Conservation (phyloP, 495 filamentous ascomycete genomes). For the Emericellopsis terricola region DNA sequence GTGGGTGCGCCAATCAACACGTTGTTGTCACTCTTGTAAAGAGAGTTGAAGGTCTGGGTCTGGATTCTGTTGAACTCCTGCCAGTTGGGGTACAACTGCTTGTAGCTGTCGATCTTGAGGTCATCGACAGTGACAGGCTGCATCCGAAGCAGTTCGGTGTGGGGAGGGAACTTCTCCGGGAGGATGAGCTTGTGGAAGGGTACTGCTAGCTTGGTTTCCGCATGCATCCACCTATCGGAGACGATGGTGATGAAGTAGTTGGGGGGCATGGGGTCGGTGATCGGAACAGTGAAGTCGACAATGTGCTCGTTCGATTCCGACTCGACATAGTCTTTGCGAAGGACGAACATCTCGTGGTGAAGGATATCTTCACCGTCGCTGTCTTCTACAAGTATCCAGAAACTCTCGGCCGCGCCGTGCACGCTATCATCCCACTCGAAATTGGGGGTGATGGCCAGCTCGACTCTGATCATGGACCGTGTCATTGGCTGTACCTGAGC, state of each 20-base stretch:
- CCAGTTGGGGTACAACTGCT: slow-evolving; percentile 69
- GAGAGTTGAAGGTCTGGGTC: slow-evolving; percentile 86
- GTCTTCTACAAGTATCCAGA: slow-evolving; percentile 95
- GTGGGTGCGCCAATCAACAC: slow-evolving; percentile 81
- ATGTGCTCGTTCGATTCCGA: slow-evolving; percentile 77
- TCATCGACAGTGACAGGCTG: slow-evolving; percentile 79
- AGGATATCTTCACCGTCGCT: slow-evolving; percentile 94
- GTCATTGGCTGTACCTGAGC: slow-evolving; percentile 91
- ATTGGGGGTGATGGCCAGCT: slow-evolving; percentile 82
- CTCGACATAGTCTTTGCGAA: slow-evolving; percentile 70
- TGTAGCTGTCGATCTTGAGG: slow-evolving; percentile 70
- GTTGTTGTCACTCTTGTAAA: slow-evolving; percentile 80
- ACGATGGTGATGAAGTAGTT: slow-evolving; percentile 94
- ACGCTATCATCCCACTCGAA: slow-evolving; percentile 91
- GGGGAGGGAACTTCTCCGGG: slow-evolving; percentile 87
- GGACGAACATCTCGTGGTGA: slow-evolving; percentile 86
- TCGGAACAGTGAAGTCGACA: slow-evolving; percentile 93
- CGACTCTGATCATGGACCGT: slow-evolving; percentile 84
- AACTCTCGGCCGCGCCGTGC: slow-evolving; percentile 75
- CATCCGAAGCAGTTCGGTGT: slow-evolving; percentile 77
- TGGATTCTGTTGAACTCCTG: slow-evolving; percentile 92
- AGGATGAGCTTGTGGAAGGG: slow-evolving; percentile 90
- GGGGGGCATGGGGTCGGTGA: slow-evolving; percentile 93
- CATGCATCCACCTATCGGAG: slow-evolving; percentile 96
- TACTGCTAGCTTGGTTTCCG: slow-evolving; percentile 81